Percentiles rank a stretch among this genome's conserved stretches.
These are phyloP conservation scores for Trypanosoma platydactyli DNA, from an alignment of 208 protist species.

Conservation along the genomic window DNA sequence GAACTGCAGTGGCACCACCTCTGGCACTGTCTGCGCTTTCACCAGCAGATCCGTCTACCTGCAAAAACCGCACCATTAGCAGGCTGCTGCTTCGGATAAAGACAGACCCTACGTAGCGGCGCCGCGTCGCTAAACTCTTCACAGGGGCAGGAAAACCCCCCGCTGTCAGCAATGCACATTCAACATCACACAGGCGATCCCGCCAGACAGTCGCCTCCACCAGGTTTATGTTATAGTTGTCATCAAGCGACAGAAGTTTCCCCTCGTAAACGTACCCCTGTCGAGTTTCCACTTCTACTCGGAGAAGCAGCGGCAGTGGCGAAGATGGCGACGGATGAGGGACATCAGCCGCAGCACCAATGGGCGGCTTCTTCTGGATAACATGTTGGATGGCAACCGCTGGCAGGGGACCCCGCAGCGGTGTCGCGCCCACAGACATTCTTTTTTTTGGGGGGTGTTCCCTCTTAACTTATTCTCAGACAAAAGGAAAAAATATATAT, in stretches of 20 bases:
- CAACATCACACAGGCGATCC: slow-evolving; percentile 61
- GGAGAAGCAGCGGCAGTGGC: slow-evolving; percentile 17
- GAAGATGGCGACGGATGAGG: slow-evolving; percentile 8
- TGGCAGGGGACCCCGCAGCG: slow-evolving; percentile 23
- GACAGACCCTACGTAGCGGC: slow-evolving; percentile 65
- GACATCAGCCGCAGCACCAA: not conserved
- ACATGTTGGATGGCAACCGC: slow-evolving; percentile 23
- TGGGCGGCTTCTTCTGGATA: not conserved
- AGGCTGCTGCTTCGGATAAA: slow-evolving; percentile 76
- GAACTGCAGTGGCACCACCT: slow-evolving; percentile 4
- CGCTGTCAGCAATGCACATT: slow-evolving; percentile 36
- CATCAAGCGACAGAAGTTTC: slow-evolving; percentile 60
- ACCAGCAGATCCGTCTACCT: not conserved
- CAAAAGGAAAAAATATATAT: slow-evolving; percentile 25
- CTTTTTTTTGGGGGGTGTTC: not conserved
- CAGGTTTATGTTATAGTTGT: slow-evolving; percentile 75
- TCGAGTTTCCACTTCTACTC: slow-evolving; percentile 80
- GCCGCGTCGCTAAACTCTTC: slow-evolving; percentile 39
- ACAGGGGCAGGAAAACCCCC: slow-evolving; percentile 31
- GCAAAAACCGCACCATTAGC: slow-evolving; percentile 64
- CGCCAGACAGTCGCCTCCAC: slow-evolving; percentile 57
- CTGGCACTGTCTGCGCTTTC: not conserved
- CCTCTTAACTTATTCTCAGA: not conserved
- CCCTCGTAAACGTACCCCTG: slow-evolving; percentile 85
- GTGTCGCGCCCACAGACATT: slow-evolving; percentile 13